Evolutionary conservation across 1,139 yeast species (phyloP).

Genomic region (Blastobotrys apis): DNA sequence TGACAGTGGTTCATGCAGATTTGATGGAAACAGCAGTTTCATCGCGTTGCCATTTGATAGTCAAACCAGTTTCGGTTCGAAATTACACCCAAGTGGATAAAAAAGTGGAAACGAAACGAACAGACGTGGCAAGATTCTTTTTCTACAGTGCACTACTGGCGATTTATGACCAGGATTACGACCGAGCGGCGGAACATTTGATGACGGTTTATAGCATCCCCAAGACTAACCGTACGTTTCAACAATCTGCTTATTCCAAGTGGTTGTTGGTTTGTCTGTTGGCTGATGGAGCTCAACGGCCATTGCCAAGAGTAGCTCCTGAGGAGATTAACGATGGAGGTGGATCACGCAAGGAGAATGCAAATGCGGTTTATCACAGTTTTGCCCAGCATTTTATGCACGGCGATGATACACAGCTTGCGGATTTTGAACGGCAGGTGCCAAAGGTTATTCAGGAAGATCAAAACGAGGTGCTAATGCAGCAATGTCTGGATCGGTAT

Average conservation of each 20-base stretch:
- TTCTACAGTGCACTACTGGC: slow-evolving; percentile 25
- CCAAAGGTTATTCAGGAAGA: background rate
- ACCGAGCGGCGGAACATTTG: slow-evolving; percentile 25
- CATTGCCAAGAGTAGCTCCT: background rate
- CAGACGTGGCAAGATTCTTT: slow-evolving; percentile 22
- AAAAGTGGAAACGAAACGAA: slow-evolving; percentile 8
- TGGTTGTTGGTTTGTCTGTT: slow-evolving; percentile 5
- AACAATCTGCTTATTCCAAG: slow-evolving; percentile 3
- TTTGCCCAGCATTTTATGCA: background rate
- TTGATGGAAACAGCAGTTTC: slow-evolving; percentile 8
- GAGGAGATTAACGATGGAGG: background rate
- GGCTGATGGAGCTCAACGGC: slow-evolving; percentile 1
- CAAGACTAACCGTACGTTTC: background rate
- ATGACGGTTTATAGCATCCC: slow-evolving; percentile 19
- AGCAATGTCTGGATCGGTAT: slow-evolving; percentile 2
- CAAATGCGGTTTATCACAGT: background rate
- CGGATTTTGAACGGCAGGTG: background rate
- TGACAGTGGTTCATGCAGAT: slow-evolving; percentile 10
- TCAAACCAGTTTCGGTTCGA: background rate
- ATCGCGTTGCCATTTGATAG: background rate
- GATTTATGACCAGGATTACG: slow-evolving; percentile 20
- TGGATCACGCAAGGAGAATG: background rate
- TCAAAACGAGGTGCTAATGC: background rate
- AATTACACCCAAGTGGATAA: slow-evolving; percentile 8
- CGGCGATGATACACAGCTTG: background rate